Conservation (phyloP, 306 rosid genomes). For the Vigna reflexopilosa region DNA sequence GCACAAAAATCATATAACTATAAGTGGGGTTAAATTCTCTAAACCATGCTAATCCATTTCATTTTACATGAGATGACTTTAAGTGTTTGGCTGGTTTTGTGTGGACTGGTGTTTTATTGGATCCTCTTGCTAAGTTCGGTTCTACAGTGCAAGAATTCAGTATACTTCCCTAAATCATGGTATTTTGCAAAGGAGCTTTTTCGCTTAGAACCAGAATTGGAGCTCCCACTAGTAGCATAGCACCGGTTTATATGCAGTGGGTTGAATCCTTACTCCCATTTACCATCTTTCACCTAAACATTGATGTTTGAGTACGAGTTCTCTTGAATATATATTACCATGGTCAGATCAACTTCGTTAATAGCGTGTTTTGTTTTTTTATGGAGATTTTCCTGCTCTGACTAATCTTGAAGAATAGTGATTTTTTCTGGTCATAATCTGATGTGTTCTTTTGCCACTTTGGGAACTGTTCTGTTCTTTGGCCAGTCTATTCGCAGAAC, state of each 20-base stretch:
- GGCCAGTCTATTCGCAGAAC: slow-evolving; percentile 90
- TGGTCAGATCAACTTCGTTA: slow-evolving; percentile 49
- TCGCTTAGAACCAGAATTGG: slow-evolving; percentile 54
- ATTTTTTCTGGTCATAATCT: slow-evolving; percentile 81
- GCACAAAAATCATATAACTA: slow-evolving; percentile 54
- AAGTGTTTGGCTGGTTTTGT: slow-evolving; percentile 51
- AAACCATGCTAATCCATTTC: slow-evolving; percentile 50
- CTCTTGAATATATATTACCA: slow-evolving; percentile 46
- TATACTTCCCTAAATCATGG: slow-evolving; percentile 51
- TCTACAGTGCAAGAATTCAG: slow-evolving; percentile 55
- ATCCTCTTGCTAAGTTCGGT: slow-evolving; percentile 55
- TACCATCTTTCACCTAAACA: slow-evolving; percentile 47
- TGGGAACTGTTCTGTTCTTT: slow-evolving; percentile 81
- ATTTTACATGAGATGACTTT: slow-evolving; percentile 54
- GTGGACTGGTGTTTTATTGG: slow-evolving; percentile 52
- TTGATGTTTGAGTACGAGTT: slow-evolving; percentile 51
- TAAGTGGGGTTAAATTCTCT: slow-evolving; percentile 58
- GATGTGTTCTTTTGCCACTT: slow-evolving; percentile 77
- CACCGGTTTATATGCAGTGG: slow-evolving; percentile 60
- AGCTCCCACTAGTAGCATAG: slow-evolving; percentile 58
- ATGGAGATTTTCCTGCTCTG: slow-evolving; percentile 51
- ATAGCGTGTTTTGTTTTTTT: slow-evolving; percentile 48
- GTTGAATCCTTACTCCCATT: slow-evolving; percentile 58
- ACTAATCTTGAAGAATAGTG: slow-evolving; percentile 72
- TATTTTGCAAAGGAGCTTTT: slow-evolving; percentile 57